Evolutionary conservation across 2,329 filamentous ascomycete species (phyloP), one percentile per base, ranked within the genome.

Genomic region (Cladosporium sp.): DNA sequence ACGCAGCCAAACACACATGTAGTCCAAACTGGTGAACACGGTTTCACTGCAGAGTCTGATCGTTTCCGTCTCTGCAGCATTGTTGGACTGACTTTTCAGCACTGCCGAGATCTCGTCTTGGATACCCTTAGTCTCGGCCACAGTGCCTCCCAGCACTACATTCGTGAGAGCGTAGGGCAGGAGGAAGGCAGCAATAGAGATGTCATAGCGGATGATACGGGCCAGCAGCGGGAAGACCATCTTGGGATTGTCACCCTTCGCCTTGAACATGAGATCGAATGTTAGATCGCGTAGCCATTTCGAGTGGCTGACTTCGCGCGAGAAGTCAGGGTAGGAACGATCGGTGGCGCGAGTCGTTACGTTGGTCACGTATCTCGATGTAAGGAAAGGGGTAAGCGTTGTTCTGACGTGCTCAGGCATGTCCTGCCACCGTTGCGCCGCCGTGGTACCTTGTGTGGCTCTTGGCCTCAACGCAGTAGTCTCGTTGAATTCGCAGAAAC

Each of bases 1-100:
- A 72, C 97, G 92, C 26, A 96, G 81, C 93, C 94, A 99, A 69
- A 90, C 86, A 74, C 92, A 93, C 67, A 94, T 86, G 76, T 99
- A 98, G 76, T 99, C 96, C 0, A 99, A 84, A 4, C 96, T 87
- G 56, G 90, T 87, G 76, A 99, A 99, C 1, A 97, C 89, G 65
- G 91, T 92, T 91, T 98, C 93, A 73, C 92, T 97, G 75, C 91
- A 97, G 61, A 91, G 83, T 73, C 94, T 91, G 72, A 92, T 86
- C 59, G 92, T 89, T 70, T 97, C 91, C 58, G 85, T 86, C 70
- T 91, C 86, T 21, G 79, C 76, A 28, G 81, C 79, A 25, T 79
- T 77, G n/a, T 84, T 77, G 34, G 85, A 84, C 69, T 91, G 84
- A 60, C 86, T 79, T 46, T 84, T 83, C n/a, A 99, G 79, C 34